Conservation (phyloP, 2,329 filamentous ascomycete genomes). For the Colletotrichum godetiae region DNA sequence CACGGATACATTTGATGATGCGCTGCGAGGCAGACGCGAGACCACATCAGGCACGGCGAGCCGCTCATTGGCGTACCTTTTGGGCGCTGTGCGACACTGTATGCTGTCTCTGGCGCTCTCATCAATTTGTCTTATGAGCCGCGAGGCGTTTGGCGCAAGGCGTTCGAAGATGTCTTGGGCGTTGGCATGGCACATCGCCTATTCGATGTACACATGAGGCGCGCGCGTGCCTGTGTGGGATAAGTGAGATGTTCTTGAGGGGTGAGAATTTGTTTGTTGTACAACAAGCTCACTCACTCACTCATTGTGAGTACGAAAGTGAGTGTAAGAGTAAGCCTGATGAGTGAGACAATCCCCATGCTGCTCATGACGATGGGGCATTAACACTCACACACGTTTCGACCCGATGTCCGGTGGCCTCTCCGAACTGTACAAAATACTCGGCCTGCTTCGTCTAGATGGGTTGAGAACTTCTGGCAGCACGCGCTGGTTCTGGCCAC, state of each 20-base stretch:
- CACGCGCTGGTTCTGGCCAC: background rate
- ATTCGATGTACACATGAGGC: background rate
- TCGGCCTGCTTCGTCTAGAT: background rate
- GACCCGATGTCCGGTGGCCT: background rate
- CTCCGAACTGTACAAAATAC: background rate
- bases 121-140: background rate
- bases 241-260: background rate
- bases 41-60: slow-evolving; percentile 18
- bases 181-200: slow-evolving; percentile 1
- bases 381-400: background rate
- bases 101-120: no score
- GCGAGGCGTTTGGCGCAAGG: background rate
- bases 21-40: background rate
- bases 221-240: background rate
- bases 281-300: background rate
- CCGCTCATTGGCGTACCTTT: slow-evolving; percentile 25
- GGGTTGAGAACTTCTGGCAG: background rate
- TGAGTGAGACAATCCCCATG: background rate
- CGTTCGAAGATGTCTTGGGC: background rate
- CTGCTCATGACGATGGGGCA: background rate
- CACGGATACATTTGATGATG: background rate
- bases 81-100: slow-evolving; percentile 11
- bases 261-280: background rate
- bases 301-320: background rate
- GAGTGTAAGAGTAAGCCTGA: background rate